phyloP scores from a whole-genome alignment of 2,329 filamentous ascomycete genomes.

The Neocatenulostroma microsporum region DNA sequence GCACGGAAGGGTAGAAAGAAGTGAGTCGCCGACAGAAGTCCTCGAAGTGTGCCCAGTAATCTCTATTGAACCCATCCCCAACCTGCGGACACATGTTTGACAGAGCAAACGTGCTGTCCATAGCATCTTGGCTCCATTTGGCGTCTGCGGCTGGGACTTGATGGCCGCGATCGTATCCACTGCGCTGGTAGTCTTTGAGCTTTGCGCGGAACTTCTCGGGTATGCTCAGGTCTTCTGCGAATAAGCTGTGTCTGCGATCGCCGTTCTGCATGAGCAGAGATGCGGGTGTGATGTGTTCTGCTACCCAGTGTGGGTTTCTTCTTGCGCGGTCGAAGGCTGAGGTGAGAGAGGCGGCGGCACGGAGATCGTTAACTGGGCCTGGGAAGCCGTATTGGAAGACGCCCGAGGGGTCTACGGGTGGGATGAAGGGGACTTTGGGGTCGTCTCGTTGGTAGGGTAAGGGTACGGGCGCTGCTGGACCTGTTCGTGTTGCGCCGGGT shows the following conservation, averaged over 20 bases:
- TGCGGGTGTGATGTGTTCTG: conserved; percentile 88
- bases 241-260: conserved; percentile 75
- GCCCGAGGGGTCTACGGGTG: conserved; percentile 43
- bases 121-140: conserved; percentile 88
- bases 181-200: conserved; percentile 89
- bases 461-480: conserved; percentile 20
- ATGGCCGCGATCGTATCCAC: conserved; percentile 90
- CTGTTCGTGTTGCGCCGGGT: conserved; percentile 19
- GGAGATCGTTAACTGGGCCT: conserved; percentile 77
- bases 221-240: conserved; percentile 71
- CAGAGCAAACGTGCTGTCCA: conserved; percentile 90
- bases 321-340: conserved; percentile 85
- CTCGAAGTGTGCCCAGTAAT: conserved; percentile 99
- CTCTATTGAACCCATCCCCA: conserved; percentile 94
- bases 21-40: conserved; percentile 89
- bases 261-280: conserved; percentile 68
- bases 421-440: conserved; percentile 17
- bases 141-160: conserved; percentile 95
- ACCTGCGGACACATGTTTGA: conserved; percentile 99
- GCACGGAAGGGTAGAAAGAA: conserved; percentile 70
- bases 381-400: conserved; percentile 65
- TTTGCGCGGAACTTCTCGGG: conserved; percentile 82
- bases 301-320: conserved; percentile 84
- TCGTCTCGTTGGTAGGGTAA: conserved; percentile 16
- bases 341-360: conserved; percentile 65